Evolutionary conservation across 179 eudicot genomes (phyloP), one percentile per base, ranked within the genome.

Genomic region (Beta lomatogona): DNA sequence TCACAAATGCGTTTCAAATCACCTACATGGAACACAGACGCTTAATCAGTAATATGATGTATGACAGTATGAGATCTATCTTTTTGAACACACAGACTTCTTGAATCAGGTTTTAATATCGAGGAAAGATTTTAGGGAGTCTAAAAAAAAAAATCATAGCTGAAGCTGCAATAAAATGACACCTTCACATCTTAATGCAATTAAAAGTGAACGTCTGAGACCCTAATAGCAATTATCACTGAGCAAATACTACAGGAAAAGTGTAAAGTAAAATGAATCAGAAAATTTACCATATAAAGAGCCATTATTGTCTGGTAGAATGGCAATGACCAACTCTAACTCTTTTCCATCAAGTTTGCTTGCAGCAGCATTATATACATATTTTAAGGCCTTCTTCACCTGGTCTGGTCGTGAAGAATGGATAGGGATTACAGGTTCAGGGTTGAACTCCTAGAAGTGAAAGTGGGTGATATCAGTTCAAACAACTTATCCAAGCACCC

Each of bases 1-100:
- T 92, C 97, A 85, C 97, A 95, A 54, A 93, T 91, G 74, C 97
- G 88, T 83, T 95, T 93, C 89, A 95, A 82, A 78, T 92, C 94
- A 83, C 98, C 98, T 95, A 82, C 78, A 80, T 52, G 72, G 22
- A 65, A 76, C 71, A 55, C 55, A 77, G 19, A 71, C 16, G 4
- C 53, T 70, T 48, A 64, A 78, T 75, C 48, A 66, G 71, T 46
- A 65, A 77, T 21, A 64, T 21, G 36, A 1, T 72, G 14, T 36
- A 65, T 10, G 80, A 77, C 41, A 36, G 4, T 36, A 36, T 10
- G 80, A 65, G 21, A 54, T 14, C 64, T 54, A 15, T 4, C 3
- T 7, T 14, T 54, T 28, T 8, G 12, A 16, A 73, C 9, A 53
- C 18, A 48, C 16, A 48, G 31, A 25, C 36, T 9, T 15, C 5